These are phyloP conservation scores for Annulohypoxylon maeteangense DNA, from an alignment of 495 filamentous ascomycete genomes.

Conservation along the genomic window DNA sequence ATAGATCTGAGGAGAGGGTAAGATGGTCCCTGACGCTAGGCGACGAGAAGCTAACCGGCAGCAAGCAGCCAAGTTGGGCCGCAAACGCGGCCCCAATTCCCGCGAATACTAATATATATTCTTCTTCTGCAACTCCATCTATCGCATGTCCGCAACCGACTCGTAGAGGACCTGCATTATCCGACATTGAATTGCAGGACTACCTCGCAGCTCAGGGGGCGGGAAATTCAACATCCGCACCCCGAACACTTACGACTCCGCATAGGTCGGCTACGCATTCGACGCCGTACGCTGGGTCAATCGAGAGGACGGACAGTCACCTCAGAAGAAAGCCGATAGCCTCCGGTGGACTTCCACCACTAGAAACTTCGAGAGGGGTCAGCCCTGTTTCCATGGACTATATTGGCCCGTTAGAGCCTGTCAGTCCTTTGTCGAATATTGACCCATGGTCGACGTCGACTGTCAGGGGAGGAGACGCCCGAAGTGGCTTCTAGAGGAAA, in stretches of 20 bases:
- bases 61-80: neutral
- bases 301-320: neutral
- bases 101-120: neutral
- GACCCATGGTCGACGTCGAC: neutral
- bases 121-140: neutral
- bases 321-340: neutral
- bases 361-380: neutral
- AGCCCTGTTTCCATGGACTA: neutral
- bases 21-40: neutral
- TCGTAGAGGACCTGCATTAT: neutral
- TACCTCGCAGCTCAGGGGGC: conserved; percentile 4
- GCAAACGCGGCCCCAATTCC: neutral
- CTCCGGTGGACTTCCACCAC: neutral
- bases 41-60: neutral
- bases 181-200: neutral
- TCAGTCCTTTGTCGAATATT: conserved; percentile 1
- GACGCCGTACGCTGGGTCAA: neutral
- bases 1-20: conserved; percentile 20
- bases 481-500: conserved; percentile 7
- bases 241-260: neutral
- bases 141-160: conserved; percentile 1
- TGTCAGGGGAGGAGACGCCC: neutral
- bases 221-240: neutral
- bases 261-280: neutral
- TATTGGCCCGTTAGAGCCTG: neutral